Conservation (phyloP, 2,329 filamentous ascomycete species). For the Monilinia fructigena region DNA sequence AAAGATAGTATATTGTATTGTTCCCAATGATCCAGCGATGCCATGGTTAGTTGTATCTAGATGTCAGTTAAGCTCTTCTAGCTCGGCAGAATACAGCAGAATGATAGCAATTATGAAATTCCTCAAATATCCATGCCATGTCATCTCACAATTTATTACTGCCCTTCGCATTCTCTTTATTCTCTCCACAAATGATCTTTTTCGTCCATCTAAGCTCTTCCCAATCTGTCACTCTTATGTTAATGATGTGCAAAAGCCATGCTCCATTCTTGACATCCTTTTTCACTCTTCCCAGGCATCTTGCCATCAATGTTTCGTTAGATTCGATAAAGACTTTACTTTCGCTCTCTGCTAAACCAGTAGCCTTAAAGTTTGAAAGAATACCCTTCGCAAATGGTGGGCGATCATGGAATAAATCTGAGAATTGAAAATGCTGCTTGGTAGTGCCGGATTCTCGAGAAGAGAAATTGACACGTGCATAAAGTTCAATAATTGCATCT, state of each 20-base stretch:
- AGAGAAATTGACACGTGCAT: conserved; percentile 59
- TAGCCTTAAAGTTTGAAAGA: conserved; percentile 49
- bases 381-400: conserved; percentile 53
- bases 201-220: conserved; percentile 54
- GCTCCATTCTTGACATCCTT: conserved; percentile 43
- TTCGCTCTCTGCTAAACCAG: conserved; percentile 48
- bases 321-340: conserved; percentile 45
- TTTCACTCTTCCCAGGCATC: conserved; percentile 50
- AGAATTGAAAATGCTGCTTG: conserved; percentile 63
- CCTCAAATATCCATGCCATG: conserved; percentile 17
- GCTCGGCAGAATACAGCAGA: conserved; percentile 23
- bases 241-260: conserved; percentile 48
- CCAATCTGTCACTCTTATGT: conserved; percentile 52
- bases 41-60: conserved; percentile 28
- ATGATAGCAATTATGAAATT: conserved; percentile 32
- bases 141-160: conserved; percentile 19
- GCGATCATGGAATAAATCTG: conserved; percentile 59
- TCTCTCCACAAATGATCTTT: conserved; percentile 43
- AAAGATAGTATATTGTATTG: background rate
- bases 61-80: conserved; percentile 30
- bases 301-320: conserved; percentile 43
- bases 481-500: conserved; percentile 61
- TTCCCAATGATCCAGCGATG: background rate
- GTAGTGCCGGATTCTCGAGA: conserved; percentile 49
- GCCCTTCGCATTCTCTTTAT: conserved; percentile 21